Conservation (phyloP, 768 basidiomycete genomes). For the Omphalotus guepiniiformis region DNA sequence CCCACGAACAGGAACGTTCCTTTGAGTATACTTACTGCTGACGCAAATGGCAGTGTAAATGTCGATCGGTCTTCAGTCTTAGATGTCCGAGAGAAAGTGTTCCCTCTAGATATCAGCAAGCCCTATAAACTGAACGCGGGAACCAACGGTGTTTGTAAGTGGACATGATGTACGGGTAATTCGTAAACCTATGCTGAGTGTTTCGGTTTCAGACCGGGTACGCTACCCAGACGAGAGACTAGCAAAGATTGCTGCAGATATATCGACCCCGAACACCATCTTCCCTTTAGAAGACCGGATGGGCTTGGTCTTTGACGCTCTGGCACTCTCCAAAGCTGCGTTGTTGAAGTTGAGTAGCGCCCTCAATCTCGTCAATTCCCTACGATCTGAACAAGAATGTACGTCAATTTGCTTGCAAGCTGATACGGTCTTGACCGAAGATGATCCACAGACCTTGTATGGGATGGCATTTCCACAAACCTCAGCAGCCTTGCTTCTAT, state of each 20-base stretch:
- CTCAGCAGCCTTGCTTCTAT: constrained; percentile 42
- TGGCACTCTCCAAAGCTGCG: constrained; percentile 64
- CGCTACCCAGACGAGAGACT: constrained; percentile 60
- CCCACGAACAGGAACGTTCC: constrained; percentile 48
- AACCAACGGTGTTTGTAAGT: constrained; percentile 65
- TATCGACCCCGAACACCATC: constrained; percentile 39
- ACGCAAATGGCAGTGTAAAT: constrained; percentile 37
- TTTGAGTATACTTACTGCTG: constrained; percentile 50
- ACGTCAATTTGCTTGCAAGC: constrained; percentile 16
- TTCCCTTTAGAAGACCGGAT: constrained; percentile 67
- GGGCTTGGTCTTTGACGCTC: constrained; percentile 62
- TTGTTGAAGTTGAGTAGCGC: constrained; percentile 54
- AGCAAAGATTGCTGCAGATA: constrained; percentile 55
- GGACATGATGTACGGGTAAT: background rate
- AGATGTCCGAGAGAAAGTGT: constrained; percentile 44
- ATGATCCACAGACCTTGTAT: constrained; percentile 51
- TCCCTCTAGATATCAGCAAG: constrained; percentile 50
- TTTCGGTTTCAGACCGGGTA: constrained; percentile 46
- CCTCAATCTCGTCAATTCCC: constrained; percentile 49
- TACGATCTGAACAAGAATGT: constrained; percentile 58
- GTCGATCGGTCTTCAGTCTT: constrained; percentile 53
- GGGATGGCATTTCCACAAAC: constrained; percentile 46
- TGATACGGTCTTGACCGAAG: background rate
- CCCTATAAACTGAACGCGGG: constrained; percentile 73
- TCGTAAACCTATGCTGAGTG: constrained; percentile 7